Conservation (phyloP, 768 basidiomycete genomes). For the Boletellus emodensis region DNA sequence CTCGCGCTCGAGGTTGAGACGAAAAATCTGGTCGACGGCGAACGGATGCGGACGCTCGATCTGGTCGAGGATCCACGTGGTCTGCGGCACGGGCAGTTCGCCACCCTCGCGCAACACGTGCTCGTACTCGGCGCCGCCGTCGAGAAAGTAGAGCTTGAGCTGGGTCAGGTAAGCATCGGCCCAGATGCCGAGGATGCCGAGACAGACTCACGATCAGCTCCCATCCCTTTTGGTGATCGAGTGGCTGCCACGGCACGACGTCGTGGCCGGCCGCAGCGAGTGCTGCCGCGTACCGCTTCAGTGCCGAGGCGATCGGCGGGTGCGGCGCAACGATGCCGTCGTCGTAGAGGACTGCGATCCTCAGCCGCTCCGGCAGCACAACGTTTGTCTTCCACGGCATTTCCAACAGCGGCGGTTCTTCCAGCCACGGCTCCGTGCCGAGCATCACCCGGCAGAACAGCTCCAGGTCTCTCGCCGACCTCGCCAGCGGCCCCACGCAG, state of each 20-base stretch:
- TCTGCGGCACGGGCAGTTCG: slow-evolving; percentile 40
- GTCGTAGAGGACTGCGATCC: slow-evolving; percentile 47
- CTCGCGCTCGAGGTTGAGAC: slow-evolving; percentile 43
- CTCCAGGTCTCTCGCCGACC: slow-evolving; percentile 45
- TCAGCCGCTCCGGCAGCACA: slow-evolving; percentile 39
- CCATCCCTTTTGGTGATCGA: slow-evolving; percentile 43
- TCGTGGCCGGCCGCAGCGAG: slow-evolving; percentile 47
- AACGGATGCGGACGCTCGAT: slow-evolving; percentile 36
- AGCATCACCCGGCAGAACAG: slow-evolving; percentile 48
- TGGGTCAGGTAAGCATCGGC: slow-evolving; percentile 8
- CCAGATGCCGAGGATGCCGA: not conserved
- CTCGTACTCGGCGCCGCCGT: slow-evolving; percentile 45
- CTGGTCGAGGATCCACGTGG: slow-evolving; percentile 42
- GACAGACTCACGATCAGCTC: slow-evolving; percentile 39
- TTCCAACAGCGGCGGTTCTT: slow-evolving; percentile 44
- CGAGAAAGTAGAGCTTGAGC: slow-evolving; percentile 47
- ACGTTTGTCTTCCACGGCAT: slow-evolving; percentile 47
- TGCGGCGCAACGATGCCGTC: slow-evolving; percentile 49
- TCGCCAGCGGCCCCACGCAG: slow-evolving; percentile 45
- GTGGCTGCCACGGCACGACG: slow-evolving; percentile 46
- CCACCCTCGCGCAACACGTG: slow-evolving; percentile 31
- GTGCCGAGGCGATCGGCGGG: slow-evolving; percentile 42
- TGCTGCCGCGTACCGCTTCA: slow-evolving; percentile 37
- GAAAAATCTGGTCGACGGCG: slow-evolving; percentile 41
- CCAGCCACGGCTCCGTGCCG: slow-evolving; percentile 43